phyloP scores from a whole-genome alignment of 768 basidiomycete genomes.

The Trametes cinnabarina region DNA sequence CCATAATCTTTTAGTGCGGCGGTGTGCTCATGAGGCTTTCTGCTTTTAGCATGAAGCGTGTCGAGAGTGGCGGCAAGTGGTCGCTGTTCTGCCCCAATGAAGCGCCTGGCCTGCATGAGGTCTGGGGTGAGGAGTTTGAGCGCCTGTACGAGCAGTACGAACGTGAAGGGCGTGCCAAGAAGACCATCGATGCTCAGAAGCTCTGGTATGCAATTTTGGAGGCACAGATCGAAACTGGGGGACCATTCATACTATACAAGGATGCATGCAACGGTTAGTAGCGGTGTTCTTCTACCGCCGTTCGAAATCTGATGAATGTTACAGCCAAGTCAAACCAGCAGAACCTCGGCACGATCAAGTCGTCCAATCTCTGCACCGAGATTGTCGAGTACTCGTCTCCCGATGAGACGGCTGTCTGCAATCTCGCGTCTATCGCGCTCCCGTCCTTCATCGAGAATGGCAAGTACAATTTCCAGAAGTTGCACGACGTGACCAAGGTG shows the following conservation, averaged over 20 bases:
- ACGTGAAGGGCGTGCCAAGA: slow-evolving; percentile 81
- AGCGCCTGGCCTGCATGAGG: slow-evolving; percentile 85
- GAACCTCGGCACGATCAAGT: slow-evolving; percentile 98
- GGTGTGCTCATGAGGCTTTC: not conserved
- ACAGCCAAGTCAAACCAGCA: slow-evolving; percentile 96
- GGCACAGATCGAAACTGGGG: slow-evolving; percentile 96
- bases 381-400: slow-evolving; percentile 98
- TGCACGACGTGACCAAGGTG: slow-evolving; percentile 92
- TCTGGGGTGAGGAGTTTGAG: slow-evolving; percentile 88
- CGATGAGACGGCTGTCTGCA: slow-evolving; percentile 97
- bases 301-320: not conserved
- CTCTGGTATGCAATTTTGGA: slow-evolving; percentile 98
- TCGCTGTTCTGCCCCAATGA: slow-evolving; percentile 98
- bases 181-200: slow-evolving; percentile 90
- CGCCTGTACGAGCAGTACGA: slow-evolving; percentile 85
- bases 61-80: slow-evolving; percentile 88
- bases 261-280: slow-evolving; percentile 88
- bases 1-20: not conserved
- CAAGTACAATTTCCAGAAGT: slow-evolving; percentile 88
- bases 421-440: slow-evolving; percentile 93
- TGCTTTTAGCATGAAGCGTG: slow-evolving; percentile 83
- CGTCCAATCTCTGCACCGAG: slow-evolving; percentile 97
- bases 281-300: no score
- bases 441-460: slow-evolving; percentile 86
- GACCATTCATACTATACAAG: slow-evolving; percentile 99